Conservation (phyloP, 371 early-diverging fungal genomes). For the Saksenaea oblongispora region DNA sequence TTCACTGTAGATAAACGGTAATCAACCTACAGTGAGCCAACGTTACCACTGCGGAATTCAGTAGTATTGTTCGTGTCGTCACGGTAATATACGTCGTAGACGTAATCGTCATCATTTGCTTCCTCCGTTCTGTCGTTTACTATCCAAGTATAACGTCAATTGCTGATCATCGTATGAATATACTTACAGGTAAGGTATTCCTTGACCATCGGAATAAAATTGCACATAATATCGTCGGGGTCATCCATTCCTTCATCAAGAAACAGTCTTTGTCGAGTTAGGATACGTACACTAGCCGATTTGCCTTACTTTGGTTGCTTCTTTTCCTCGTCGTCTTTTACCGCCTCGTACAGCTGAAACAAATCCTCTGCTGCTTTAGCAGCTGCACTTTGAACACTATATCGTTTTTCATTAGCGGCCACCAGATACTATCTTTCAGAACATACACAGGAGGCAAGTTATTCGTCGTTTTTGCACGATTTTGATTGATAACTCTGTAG, state of each 20-base stretch:
- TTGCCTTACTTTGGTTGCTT: constrained; percentile 17
- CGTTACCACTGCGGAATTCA: constrained; percentile 23
- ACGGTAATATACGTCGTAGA: constrained; percentile 63
- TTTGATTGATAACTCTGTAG: constrained; percentile 62
- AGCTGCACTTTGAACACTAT: constrained; percentile 40
- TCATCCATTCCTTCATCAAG: constrained; percentile 42
- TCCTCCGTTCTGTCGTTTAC: constrained; percentile 38
- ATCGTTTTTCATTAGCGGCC: neutral
- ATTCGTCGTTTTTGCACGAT: constrained; percentile 33
- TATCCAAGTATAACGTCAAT: constrained; percentile 9
- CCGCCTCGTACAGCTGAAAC: constrained; percentile 70
- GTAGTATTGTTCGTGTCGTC: constrained; percentile 39
- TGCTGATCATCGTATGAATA: neutral
- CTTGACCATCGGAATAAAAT: constrained; percentile 75
- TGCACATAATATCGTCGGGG: constrained; percentile 66
- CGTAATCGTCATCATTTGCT: constrained; percentile 55
- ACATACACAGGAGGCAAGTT: constrained; percentile 31
- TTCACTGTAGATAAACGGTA: neutral
- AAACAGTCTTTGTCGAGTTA: constrained; percentile 22
- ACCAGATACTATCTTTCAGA: neutral
- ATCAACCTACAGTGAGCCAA: constrained; percentile 54
- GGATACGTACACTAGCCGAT: neutral
- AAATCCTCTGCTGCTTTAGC: constrained; percentile 44
- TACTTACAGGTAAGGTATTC: constrained; percentile 64
- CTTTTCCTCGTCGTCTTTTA: constrained; percentile 56